These are phyloP conservation scores for Mucuna pruriens DNA, from an alignment of 306 rosid species.

Conservation along the genomic window DNA sequence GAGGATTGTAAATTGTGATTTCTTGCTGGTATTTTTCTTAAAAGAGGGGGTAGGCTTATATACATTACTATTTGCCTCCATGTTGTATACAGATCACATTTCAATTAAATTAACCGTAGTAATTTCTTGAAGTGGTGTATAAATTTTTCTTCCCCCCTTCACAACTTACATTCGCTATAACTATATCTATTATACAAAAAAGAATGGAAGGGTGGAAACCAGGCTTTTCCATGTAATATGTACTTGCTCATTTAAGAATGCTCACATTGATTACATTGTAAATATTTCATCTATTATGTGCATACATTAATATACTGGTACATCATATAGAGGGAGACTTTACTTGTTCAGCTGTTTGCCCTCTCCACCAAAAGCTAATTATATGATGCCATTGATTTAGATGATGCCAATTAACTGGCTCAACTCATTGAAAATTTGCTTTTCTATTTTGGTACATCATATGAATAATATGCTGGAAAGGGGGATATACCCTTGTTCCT, in stretches of 20 bases:
- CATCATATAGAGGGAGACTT: neutral
- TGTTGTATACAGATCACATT: neutral
- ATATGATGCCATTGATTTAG: too few species aligned
- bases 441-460: too few species aligned
- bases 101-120: neutral
- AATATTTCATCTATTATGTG: neutral
- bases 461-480: neutral
- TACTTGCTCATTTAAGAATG: conserved; percentile 9
- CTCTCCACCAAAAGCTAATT: too few species aligned
- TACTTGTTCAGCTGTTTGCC: neutral
- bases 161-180: neutral
- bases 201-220: neutral
- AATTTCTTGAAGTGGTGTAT: neutral
- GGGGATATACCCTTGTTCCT: conserved; percentile 1
- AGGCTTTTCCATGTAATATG: neutral
- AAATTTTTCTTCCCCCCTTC: neutral
- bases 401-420: too few species aligned
- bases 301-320: neutral
- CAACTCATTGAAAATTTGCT: too few species aligned
- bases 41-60: neutral
- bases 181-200: too few species aligned
- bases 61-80: neutral
- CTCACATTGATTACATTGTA: neutral
- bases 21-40: conserved; percentile 14
- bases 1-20: neutral